Conservation (phyloP, 495 filamentous ascomycete species). For the Penicillium canescens region DNA sequence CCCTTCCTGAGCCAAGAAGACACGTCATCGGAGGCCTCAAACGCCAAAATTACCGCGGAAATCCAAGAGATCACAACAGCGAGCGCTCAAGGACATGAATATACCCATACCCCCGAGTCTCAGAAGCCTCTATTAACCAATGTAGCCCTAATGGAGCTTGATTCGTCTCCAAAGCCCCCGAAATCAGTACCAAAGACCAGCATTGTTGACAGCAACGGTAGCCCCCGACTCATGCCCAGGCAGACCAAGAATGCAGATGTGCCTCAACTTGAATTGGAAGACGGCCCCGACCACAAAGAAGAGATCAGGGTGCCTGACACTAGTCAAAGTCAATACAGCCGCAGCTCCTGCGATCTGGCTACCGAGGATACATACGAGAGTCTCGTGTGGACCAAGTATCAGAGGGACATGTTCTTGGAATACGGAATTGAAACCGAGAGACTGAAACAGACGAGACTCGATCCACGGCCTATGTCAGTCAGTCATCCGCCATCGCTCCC, state of each 20-base stretch:
- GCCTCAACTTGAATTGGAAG: not conserved
- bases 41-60: not conserved
- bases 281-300: not conserved
- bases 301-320: not conserved
- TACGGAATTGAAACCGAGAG: conserved; percentile 21
- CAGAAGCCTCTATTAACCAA: conserved; percentile 20
- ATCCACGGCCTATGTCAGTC: not conserved
- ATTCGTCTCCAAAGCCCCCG: not conserved
- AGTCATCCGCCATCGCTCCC: not conserved
- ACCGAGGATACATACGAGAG: not conserved
- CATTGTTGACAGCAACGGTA: conserved; percentile 34
- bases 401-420: conserved; percentile 25
- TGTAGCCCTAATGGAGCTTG: not conserved
- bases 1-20: not conserved
- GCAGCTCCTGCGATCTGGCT: conserved; percentile 2
- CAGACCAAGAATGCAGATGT: not conserved
- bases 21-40: conserved; percentile 5
- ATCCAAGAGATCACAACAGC: not conserved
- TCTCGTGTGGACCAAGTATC: conserved; percentile 15
- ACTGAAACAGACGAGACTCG: not conserved
- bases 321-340: conserved; percentile 12
- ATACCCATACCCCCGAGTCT: conserved; percentile 18
- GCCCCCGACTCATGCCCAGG: conserved; percentile 20
- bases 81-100: not conserved
- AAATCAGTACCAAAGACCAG: conserved; percentile 8